Percentiles rank a stretch among this genome's conserved stretches.
These are phyloP conservation scores for Firmiana major DNA, from an alignment of 345 rosid species.

Conservation along the genomic window DNA sequence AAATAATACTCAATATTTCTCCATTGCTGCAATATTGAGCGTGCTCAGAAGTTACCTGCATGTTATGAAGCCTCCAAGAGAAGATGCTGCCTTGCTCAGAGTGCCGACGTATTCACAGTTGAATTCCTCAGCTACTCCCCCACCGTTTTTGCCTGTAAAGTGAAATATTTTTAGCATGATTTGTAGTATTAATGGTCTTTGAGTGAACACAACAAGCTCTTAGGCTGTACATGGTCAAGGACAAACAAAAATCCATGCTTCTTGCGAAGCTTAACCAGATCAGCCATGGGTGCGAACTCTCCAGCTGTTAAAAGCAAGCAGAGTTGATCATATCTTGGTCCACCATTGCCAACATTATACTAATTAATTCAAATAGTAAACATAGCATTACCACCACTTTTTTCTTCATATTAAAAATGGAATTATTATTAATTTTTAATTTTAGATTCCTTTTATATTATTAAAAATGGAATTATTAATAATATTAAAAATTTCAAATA, in stretches of 20 bases:
- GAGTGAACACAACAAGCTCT: too few species aligned
- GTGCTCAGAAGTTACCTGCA: conserved; percentile 54
- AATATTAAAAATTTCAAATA: too few species aligned
- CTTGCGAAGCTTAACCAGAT: conserved; percentile 65
- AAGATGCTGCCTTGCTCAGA: conserved; percentile 89
- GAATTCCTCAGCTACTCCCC: conserved; percentile 85
- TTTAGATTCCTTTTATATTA: too few species aligned
- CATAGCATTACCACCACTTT: conserved; percentile 62
- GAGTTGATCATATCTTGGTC: background rate
- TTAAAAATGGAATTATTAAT: too few species aligned
- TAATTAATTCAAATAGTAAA: background rate
- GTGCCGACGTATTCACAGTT: conserved; percentile 85
- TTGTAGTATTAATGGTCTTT: too few species aligned
- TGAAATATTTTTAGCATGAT: background rate
- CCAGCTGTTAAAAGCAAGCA: conserved; percentile 42
- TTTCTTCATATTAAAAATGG: conserved; percentile 32
- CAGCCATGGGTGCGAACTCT: conserved; percentile 86
- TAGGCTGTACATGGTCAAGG: conserved; percentile 75
- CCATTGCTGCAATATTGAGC: too few species aligned
- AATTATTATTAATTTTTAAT: too few species aligned
- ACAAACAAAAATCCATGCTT: conserved; percentile 74
- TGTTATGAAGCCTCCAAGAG: conserved; percentile 89
- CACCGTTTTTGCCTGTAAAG: conserved; percentile 68
- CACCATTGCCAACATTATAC: background rate
- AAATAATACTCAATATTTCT: too few species aligned